These are phyloP conservation scores for Rhododendron griersonianum DNA, from an alignment of 148 eudicot species.

Conservation along the genomic window DNA sequence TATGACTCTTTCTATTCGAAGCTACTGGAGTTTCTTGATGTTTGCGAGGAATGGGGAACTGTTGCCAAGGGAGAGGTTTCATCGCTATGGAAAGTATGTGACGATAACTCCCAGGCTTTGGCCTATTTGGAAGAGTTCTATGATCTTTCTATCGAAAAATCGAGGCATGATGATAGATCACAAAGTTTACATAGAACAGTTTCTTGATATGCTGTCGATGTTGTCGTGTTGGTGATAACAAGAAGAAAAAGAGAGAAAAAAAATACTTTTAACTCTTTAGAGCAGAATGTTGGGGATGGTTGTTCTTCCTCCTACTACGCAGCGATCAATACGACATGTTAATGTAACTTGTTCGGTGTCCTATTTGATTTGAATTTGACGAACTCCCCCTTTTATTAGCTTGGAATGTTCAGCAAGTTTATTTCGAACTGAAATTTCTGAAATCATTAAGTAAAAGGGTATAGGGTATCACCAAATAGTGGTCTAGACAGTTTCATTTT, in stretches of 20 bases:
- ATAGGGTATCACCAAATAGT: neutral
- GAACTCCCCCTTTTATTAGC: neutral
- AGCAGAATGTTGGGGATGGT: neutral
- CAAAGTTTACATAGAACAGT: neutral
- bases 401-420: neutral
- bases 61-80: conserved; percentile 69
- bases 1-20: conserved; percentile 74
- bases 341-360: neutral
- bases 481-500: neutral
- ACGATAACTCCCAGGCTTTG: conserved; percentile 62
- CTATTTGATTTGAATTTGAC: neutral
- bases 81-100: conserved; percentile 77
- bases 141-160: conserved; percentile 25
- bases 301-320: neutral
- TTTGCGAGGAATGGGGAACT: conserved; percentile 68
- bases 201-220: neutral
- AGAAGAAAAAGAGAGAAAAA: neutral
- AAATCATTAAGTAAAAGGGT: neutral
- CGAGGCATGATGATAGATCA: neutral
- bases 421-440: neutral
- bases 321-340: neutral
- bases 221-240: neutral
- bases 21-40: conserved; percentile 67
- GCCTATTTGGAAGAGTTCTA: conserved; percentile 57
- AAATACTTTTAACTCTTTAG: neutral